Conservation (phyloP, 2,329 filamentous ascomycete species). For the Thielaviopsis ethacetica region DNA sequence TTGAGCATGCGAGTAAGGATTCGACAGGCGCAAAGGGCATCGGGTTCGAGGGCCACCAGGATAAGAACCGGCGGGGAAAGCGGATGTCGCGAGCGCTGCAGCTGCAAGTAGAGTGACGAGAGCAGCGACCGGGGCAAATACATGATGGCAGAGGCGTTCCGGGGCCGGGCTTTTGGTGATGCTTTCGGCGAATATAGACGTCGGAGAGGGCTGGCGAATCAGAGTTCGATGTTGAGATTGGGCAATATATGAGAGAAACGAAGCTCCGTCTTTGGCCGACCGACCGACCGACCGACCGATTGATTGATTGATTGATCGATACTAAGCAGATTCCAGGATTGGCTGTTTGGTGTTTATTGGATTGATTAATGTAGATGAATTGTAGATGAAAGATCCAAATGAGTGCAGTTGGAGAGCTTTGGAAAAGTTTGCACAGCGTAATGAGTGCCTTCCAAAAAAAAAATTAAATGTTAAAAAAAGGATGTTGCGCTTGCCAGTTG, state of each 20-base stretch:
- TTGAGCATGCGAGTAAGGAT: constrained; percentile 89
- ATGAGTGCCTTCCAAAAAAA: not conserved
- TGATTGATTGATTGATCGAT: not conserved
- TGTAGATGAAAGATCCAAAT: not conserved
- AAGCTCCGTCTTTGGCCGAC: not conserved
- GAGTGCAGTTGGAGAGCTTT: not conserved
- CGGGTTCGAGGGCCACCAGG: constrained; percentile 83
- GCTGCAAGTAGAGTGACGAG: constrained; percentile 78
- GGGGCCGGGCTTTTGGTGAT: not conserved
- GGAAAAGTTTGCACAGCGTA: not conserved
- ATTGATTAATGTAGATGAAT: not conserved
- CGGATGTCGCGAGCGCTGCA: constrained; percentile 75
- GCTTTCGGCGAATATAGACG: not conserved
- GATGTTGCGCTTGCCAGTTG: not conserved
- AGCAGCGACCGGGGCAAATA: constrained; percentile 85
- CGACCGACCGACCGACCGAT: too few relatives aligned
- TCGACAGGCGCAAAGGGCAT: constrained; percentile 86
- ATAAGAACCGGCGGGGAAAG: constrained; percentile 80
- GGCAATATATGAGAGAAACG: too few relatives aligned
- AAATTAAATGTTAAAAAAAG: not conserved
- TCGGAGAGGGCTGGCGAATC: constrained; percentile 6
- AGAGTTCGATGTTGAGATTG: too few relatives aligned
- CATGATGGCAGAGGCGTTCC: constrained; percentile 37
- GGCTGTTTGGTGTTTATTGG: not conserved
- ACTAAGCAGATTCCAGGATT: too few relatives aligned